phyloP scores from a whole-genome alignment of 164 flowering plant species.

The Tetrastigma voinierianum region DNA sequence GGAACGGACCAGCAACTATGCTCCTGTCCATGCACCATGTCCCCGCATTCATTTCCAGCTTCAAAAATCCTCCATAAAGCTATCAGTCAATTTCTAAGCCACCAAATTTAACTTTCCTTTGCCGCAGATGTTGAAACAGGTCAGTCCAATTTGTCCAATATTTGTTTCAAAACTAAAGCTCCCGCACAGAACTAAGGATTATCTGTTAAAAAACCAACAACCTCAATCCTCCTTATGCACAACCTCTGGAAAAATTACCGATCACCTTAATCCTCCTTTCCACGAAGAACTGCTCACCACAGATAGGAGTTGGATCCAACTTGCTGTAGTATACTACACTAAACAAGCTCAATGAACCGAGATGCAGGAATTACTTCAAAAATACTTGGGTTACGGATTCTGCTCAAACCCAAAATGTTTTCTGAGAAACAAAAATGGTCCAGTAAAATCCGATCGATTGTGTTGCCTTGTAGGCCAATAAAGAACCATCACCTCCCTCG shows the following conservation, averaged over 20 bases:
- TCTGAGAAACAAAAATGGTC: slow-evolving; percentile 23
- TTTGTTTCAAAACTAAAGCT: no score
- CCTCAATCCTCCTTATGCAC: no score
- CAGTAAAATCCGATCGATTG: slow-evolving; percentile 23
- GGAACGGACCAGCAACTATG: slow-evolving; percentile 53
- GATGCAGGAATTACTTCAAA: background rate
- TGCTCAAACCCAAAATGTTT: slow-evolving; percentile 29
- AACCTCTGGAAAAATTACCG: no score
- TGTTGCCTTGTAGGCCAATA: slow-evolving; percentile 20
- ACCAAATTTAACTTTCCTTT: slow-evolving; percentile 7
- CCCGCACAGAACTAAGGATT: no score
- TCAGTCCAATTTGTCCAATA: slow-evolving; percentile 1
- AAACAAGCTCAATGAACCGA: slow-evolving; percentile 11
- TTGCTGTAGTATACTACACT: background rate
- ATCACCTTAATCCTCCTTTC: no score
- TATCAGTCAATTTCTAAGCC: slow-evolving; percentile 4
- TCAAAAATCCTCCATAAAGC: slow-evolving; percentile 37
- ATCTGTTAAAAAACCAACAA: no score
- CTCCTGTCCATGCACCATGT: slow-evolving; percentile 86
- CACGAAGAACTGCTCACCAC: background rate
- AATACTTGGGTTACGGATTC: background rate
- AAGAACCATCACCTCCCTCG: slow-evolving; percentile 30
- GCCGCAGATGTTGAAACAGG: background rate
- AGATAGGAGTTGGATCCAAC: no score
- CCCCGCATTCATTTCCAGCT: slow-evolving; percentile 72